Conservation (phyloP, 2,329 filamentous ascomycete genomes). For the Colletotrichum noveboracense region DNA sequence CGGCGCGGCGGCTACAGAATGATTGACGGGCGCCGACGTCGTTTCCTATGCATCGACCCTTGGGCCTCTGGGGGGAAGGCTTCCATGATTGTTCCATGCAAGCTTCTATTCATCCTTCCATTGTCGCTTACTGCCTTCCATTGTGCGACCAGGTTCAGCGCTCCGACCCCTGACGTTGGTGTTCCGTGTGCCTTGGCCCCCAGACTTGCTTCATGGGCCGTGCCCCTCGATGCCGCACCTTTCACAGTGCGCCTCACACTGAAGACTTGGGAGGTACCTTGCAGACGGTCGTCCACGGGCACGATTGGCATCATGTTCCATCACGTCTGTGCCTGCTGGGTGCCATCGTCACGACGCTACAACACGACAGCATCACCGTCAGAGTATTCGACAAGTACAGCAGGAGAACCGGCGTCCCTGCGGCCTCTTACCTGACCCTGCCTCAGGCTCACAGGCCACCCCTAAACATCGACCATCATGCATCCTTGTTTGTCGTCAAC, state of each 20-base stretch:
- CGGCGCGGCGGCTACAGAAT: neutral
- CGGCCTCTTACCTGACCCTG: neutral
- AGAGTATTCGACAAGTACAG: neutral
- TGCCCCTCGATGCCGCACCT: neutral
- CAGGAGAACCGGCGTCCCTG: neutral
- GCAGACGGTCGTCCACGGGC: neutral
- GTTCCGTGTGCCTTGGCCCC: neutral
- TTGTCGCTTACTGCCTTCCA: neutral
- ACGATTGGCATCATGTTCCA: neutral
- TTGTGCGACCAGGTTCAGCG: neutral
- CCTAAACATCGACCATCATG: neutral
- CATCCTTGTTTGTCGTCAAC: neutral
- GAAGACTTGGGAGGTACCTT: neutral
- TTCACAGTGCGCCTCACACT: neutral
- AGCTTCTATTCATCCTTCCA: neutral
- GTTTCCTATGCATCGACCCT: neutral
- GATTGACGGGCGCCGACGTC: neutral
- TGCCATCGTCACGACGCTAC: neutral
- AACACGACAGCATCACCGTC: neutral
- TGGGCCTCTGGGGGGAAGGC: neutral
- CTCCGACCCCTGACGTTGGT: neutral
- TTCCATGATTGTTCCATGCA: constrained; percentile 19
- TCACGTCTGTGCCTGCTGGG: neutral
- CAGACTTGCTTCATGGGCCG: neutral
- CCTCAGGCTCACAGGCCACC: neutral